Conservation (phyloP, 768 basidiomycete genomes). For the Leccinum subtestaceum region DNA sequence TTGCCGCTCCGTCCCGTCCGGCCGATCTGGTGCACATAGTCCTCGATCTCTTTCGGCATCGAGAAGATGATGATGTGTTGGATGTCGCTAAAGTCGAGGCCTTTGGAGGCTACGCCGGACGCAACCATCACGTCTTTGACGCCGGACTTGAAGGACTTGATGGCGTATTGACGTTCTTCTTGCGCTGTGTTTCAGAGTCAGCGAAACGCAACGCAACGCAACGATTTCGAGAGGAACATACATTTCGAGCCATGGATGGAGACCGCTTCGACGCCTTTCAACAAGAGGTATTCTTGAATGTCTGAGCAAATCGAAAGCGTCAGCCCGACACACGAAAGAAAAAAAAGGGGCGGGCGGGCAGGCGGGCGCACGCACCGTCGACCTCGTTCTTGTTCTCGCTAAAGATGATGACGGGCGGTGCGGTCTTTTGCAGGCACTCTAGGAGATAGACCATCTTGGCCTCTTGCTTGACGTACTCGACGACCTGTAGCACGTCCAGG, state of each 20-base stretch:
- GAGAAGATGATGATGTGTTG: constrained; percentile 99
- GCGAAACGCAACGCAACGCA: neutral
- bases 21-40: constrained; percentile 99
- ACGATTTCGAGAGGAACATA: constrained; percentile 34
- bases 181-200: constrained; percentile 55
- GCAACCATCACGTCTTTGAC: constrained; percentile 99
- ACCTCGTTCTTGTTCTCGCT: constrained; percentile 99
- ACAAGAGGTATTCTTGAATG: constrained; percentile 94
- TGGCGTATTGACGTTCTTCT: constrained; percentile 98
- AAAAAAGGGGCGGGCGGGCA: neutral
- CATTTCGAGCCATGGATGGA: constrained; percentile 98
- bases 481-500: constrained; percentile 92
- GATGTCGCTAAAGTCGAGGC: constrained; percentile 97
- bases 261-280: constrained; percentile 98
- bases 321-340: neutral
- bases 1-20: constrained; percentile 97
- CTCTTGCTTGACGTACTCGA: constrained; percentile 99
- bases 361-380: constrained; percentile 61
- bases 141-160: constrained; percentile 96
- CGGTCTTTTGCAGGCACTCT: constrained; percentile 97
- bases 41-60: constrained; percentile 99
- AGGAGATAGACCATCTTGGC: constrained; percentile 99
- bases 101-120: constrained; percentile 95
- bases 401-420: constrained; percentile 96
- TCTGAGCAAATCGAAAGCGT: constrained; percentile 44